These are phyloP conservation scores for Trichosporon sp. DNA, from an alignment of 1,284 basidiomycete species.

Conservation along the genomic window DNA sequence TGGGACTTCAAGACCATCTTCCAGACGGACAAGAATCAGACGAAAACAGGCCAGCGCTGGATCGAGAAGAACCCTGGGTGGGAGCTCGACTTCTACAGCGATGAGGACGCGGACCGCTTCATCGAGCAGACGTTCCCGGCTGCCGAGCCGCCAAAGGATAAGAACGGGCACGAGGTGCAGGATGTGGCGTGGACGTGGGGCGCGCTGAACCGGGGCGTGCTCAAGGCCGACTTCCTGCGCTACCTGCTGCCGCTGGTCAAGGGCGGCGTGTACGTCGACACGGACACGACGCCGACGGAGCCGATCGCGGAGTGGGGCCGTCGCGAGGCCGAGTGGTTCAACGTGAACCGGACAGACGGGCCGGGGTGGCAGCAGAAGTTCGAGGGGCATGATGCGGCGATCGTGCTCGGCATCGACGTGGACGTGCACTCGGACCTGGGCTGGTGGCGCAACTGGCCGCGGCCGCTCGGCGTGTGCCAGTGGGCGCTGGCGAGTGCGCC, in stretches of 20 bases:
- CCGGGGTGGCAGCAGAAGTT: conserved; percentile 24
- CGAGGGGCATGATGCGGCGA: conserved; percentile 28
- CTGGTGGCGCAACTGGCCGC: conserved; percentile 39
- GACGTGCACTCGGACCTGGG: conserved; percentile 39
- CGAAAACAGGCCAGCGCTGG: conserved; percentile 26
- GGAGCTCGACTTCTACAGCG: conserved; percentile 42
- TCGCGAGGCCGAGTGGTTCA: conserved; percentile 26
- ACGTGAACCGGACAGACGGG: conserved; percentile 33
- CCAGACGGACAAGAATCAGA: conserved; percentile 38
- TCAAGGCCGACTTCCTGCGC: conserved; percentile 49
- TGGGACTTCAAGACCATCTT: conserved; percentile 44
- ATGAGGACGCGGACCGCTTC: conserved; percentile 39
- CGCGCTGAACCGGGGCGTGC: conserved; percentile 41
- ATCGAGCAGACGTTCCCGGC: conserved; percentile 30
- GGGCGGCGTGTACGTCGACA: conserved; percentile 50
- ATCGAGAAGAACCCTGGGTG: conserved; percentile 37
- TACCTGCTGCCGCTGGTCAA: conserved; percentile 49
- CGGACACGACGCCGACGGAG: conserved; percentile 33
- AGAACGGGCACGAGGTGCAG: conserved; percentile 19
- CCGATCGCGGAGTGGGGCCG: conserved; percentile 42
- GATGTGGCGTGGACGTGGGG: conserved; percentile 38
- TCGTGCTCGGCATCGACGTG: conserved; percentile 48
- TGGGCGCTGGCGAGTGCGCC: conserved; percentile 48
- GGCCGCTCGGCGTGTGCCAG: conserved; percentile 46
- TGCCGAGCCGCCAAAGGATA: conserved; percentile 9